Base-by-base conservation (phyloP, 2,329 filamentous ascomycete species). In the Talaromyces sp. region DNA sequence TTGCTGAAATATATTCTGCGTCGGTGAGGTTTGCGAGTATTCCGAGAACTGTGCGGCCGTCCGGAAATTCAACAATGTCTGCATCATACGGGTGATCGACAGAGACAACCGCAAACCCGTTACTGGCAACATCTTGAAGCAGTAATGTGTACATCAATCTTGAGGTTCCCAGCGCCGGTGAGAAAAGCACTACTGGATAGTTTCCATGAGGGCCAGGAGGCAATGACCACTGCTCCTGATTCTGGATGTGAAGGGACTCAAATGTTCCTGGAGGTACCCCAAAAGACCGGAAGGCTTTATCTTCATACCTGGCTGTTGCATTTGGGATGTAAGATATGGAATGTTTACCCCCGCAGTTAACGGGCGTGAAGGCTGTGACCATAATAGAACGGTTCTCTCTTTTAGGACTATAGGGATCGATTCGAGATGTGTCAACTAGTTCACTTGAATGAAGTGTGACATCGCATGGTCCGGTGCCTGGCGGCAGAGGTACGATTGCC, bases 61-160 rank as follows among this genome's bases (percentile, higher is more conserved):
- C 62, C 0, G 70, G 68, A 17, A 67, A 74, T 22, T 66, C 64
- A 6, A 74, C 64, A 16, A 73, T 64, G 9, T 64, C 56, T 0
- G 63, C 61, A 54, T 74, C 71, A 43, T 71, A 70, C 3, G 71
- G 66, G 45, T 73, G 71, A 43, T 74, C 71, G 19, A 74, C 55
- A 4, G 67, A 65, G 3, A 73, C 55, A 10, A 73, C 68, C 3
- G 61, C 58, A 46, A 70, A 74, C 4, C 72, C 72, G 3, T 56
- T 24, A 41, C 70, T 73, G 9, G 72, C 65, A 2, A 74, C 50
- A 24, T 63, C 55, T 51, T 70, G 64, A 14, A 65, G 65, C 8
- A 71, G 56, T 5, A 55, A 53, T 33, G 51, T 68, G 55, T 73
- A 72, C 10, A 64, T 47, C n/a, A 69, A 61, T 11, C 70, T 61